phyloP scores from a whole-genome alignment of 768 basidiomycete species.

The Pholiota conissans region DNA sequence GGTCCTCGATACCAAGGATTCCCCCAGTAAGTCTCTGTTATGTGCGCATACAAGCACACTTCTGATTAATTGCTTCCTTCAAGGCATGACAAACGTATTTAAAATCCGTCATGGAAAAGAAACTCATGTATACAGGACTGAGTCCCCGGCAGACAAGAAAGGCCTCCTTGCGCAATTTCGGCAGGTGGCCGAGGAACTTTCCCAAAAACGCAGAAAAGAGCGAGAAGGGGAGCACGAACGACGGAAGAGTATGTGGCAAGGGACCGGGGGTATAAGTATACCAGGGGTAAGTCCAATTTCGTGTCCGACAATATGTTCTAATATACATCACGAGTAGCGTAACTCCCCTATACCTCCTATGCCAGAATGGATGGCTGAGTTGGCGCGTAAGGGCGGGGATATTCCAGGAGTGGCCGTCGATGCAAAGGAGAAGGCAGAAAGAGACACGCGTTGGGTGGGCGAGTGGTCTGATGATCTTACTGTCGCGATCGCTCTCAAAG shows the following conservation, averaged over 20 bases:
- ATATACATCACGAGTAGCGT: constrained; percentile 15
- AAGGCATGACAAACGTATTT: constrained; percentile 92
- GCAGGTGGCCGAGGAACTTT: constrained; percentile 89
- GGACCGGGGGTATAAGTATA: constrained; percentile 29
- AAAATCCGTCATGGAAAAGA: constrained; percentile 94
- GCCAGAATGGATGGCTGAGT: constrained; percentile 77
- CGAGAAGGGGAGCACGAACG: constrained; percentile 92
- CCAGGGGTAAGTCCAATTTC: constrained; percentile 15
- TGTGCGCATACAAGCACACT: constrained; percentile 4
- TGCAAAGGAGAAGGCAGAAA: constrained; percentile 74
- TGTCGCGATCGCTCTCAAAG: constrained; percentile 84
- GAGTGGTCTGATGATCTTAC: constrained; percentile 92
- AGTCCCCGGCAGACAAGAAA: constrained; percentile 82
- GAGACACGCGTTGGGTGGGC: constrained; percentile 82
- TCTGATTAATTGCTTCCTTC: neutral
- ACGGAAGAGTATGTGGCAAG: constrained; percentile 73
- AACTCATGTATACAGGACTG: constrained; percentile 90
- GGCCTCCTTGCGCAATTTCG: constrained; percentile 81
- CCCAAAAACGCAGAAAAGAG: constrained; percentile 87
- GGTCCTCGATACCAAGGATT: constrained; percentile 95
- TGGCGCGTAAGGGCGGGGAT: constrained; percentile 57
- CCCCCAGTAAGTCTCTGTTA: constrained; percentile 60
- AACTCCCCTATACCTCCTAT: constrained; percentile 50
- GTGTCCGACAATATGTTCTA: neutral
- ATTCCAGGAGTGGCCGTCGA: constrained; percentile 43